Evolutionary conservation across 1,139 yeast species (phyloP).

Genomic region (Komagataea norvegica): DNA sequence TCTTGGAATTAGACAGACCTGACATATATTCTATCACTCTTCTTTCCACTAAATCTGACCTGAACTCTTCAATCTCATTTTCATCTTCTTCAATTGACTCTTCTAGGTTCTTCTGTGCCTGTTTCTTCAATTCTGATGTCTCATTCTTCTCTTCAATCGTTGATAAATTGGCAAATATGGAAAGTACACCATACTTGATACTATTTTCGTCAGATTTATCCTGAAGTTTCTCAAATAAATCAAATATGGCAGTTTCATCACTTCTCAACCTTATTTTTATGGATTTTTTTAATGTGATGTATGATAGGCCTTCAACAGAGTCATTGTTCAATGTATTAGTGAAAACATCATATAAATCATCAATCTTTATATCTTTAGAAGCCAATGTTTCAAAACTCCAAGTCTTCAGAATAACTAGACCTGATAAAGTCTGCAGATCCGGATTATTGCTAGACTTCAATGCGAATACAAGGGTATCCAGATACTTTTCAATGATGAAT

Average conservation of each 20-base stretch:
- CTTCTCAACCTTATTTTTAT: conserved; percentile 32
- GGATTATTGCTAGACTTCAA: conserved; percentile 20
- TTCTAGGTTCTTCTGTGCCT: conserved; percentile 29
- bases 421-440: conserved; percentile 31
- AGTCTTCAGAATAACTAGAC: conserved; percentile 37
- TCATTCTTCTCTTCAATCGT: conserved; percentile 30
- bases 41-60: conserved; percentile 23
- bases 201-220: conserved; percentile 5
- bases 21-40: conserved; percentile 14
- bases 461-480: conserved; percentile 28
- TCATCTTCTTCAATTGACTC: conserved; percentile 12
- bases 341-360: conserved; percentile 27
- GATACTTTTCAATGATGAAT: conserved; percentile 32
- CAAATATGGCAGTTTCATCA: conserved; percentile 32
- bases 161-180: conserved; percentile 34
- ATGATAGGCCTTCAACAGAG: conserved; percentile 41
- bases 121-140: conserved; percentile 23
- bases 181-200: conserved; percentile 32
- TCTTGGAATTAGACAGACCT: conserved; percentile 14
- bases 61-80: conserved; percentile 13
- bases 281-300: conserved; percentile 34
- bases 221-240: conserved; percentile 17
- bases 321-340: conserved; percentile 20
- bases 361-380: conserved; percentile 25
- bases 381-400: conserved; percentile 37